These are phyloP conservation scores for Acanthamoeba triangularis DNA, from an alignment of 208 protist species.

Conservation along the genomic window DNA sequence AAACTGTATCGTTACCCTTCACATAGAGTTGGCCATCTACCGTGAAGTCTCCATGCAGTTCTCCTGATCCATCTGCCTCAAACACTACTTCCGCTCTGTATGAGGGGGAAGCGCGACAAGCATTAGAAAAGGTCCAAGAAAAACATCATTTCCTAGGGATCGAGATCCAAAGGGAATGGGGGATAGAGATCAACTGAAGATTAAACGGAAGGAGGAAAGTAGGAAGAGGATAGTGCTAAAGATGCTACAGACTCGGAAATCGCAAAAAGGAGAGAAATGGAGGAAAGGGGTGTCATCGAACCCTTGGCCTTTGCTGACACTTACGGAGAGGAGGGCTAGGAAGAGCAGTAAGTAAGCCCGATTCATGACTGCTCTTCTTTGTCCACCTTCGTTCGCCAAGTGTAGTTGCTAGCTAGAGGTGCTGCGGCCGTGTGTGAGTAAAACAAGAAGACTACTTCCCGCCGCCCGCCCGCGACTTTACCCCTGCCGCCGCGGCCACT, in stretches of 20 bases:
- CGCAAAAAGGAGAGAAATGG: background rate
- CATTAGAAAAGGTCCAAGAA: too few relatives aligned
- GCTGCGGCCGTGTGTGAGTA: slow-evolving; percentile 57
- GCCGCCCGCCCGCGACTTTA: background rate
- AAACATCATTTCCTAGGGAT: too few relatives aligned
- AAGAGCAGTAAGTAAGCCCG: slow-evolving; percentile 67
- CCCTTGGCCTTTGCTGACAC: slow-evolving; percentile 10
- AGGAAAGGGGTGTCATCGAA: background rate
- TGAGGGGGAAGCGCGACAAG: background rate
- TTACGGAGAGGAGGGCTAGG: slow-evolving; percentile 61
- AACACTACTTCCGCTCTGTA: slow-evolving; percentile 64
- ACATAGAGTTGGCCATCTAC: slow-evolving; percentile 1
- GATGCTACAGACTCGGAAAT: background rate
- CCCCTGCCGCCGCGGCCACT: background rate
- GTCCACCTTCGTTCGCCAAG: background rate
- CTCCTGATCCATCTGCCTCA: slow-evolving; percentile 62
- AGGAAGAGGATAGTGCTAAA: background rate
- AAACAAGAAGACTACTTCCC: background rate
- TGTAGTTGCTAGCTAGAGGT: slow-evolving; percentile 33
- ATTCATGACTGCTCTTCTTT: slow-evolving; percentile 47
- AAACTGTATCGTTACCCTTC: background rate
- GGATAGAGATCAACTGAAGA: background rate
- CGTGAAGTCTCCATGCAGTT: slow-evolving; percentile 40
- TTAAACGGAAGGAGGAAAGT: background rate
- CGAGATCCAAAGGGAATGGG: background rate